These are phyloP conservation scores for Sedum album DNA, from an alignment of 164 flowering plant genomes.

Conservation along the genomic window DNA sequence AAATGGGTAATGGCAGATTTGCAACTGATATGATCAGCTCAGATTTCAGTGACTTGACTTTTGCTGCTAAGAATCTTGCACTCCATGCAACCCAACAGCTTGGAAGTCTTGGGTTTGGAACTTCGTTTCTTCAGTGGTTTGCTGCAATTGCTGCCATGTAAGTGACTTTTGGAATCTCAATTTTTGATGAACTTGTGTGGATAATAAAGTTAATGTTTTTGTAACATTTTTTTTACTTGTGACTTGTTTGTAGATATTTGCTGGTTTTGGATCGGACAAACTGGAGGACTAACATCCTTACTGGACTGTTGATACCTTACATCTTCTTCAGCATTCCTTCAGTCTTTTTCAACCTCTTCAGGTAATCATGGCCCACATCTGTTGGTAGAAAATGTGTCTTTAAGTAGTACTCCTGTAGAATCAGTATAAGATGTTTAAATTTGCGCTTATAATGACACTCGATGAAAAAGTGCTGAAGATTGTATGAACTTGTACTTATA, in stretches of 20 bases:
- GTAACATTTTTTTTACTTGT: background rate
- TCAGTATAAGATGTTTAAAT: too few relatives aligned
- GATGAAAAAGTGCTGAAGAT: too few relatives aligned
- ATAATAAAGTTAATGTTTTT: background rate
- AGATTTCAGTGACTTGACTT: slow-evolving; percentile 44
- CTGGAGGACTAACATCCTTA: slow-evolving; percentile 87
- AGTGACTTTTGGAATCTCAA: slow-evolving; percentile 12
- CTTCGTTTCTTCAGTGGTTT: slow-evolving; percentile 70
- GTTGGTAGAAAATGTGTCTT: too few relatives aligned
- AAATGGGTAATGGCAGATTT: slow-evolving; percentile 13
- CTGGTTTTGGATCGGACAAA: slow-evolving; percentile 85
- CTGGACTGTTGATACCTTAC: slow-evolving; percentile 68
- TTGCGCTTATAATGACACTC: too few relatives aligned
- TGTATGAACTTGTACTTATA: too few relatives aligned
- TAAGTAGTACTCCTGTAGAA: too few relatives aligned
- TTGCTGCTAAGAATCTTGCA: slow-evolving; percentile 55
- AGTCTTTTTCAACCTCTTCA: slow-evolving; percentile 49
- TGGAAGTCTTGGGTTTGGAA: slow-evolving; percentile 49
- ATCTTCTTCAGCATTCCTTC: slow-evolving; percentile 79
- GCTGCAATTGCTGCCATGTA: slow-evolving; percentile 84
- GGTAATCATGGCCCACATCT: too few relatives aligned
- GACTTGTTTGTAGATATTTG: slow-evolving; percentile 56
- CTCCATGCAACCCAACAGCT: slow-evolving; percentile 48
- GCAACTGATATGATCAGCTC: slow-evolving; percentile 31
- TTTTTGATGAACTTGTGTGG: background rate